A percentile compares a stretch with the other conserved stretches of the same genome.
These are phyloP conservation scores for Sugiyamaella japonica DNA, from an alignment of 1,139 yeast genomes.

Conservation along the genomic window DNA sequence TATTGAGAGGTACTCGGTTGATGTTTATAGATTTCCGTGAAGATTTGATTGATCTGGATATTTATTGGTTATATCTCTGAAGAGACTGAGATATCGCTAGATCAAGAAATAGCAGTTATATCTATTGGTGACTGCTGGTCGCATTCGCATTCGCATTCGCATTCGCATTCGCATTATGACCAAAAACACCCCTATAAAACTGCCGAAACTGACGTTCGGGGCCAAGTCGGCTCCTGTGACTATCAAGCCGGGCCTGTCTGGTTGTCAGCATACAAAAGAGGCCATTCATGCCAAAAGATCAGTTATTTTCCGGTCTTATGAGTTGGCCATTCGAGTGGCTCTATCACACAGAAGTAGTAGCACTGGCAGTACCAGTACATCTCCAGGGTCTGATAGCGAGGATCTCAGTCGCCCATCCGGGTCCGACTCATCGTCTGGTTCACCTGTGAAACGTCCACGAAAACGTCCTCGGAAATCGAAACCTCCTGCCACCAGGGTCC, in stretches of 20 bases:
- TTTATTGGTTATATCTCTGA: too few relatives aligned
- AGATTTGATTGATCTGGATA: too few relatives aligned
- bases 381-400: background rate
- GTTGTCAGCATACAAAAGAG: conserved; percentile 22
- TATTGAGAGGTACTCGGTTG: too few relatives aligned
- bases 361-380: background rate
- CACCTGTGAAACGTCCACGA: conserved; percentile 5
- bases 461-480: conserved; percentile 14
- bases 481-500: background rate
- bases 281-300: conserved; percentile 8
- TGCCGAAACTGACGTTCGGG: background rate
- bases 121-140: too few relatives aligned
- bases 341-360: conserved; percentile 12
- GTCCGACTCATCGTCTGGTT: background rate
- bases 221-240: background rate
- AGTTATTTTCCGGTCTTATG: conserved; percentile 24
- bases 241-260: conserved; percentile 15
- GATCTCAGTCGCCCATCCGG: background rate
- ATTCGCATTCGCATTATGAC: background rate
- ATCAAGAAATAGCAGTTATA: too few relatives aligned
- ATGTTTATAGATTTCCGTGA: too few relatives aligned
- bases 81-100: too few relatives aligned
- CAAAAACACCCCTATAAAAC: background rate
- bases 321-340: conserved; percentile 28
- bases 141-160: too few relatives aligned